Evolutionary conservation across 345 rosid species (phyloP).

Genomic region (Carallia pectinifolia): DNA sequence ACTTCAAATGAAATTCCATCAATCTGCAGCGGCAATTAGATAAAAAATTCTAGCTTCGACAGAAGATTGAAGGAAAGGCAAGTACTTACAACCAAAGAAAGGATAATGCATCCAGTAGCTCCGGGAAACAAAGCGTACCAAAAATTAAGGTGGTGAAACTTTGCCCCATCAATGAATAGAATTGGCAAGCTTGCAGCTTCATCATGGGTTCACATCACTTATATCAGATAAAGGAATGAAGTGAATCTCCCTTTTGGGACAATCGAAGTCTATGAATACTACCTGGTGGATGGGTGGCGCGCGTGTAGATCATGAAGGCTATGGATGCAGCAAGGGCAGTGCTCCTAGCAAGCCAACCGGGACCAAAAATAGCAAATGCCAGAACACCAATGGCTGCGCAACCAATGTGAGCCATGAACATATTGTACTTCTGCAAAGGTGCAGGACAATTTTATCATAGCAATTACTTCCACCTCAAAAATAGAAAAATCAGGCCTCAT

Average conservation of each 20-base stretch:
- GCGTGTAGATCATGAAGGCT: constrained; percentile 76
- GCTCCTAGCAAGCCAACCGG: constrained; percentile 87
- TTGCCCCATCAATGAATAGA: constrained; percentile 80
- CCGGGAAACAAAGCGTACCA: constrained; percentile 93
- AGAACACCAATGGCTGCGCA: constrained; percentile 92
- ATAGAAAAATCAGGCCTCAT: neutral
- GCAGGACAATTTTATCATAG: neutral
- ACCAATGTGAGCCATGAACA: constrained; percentile 89
- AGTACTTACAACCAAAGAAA: constrained; percentile 64
- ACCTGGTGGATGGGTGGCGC: constrained; percentile 90
- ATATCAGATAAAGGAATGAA: neutral
- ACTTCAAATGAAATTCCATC: no score
- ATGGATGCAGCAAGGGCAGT: constrained; percentile 71
- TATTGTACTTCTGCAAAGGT: constrained; percentile 79
- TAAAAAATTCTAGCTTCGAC: neutral
- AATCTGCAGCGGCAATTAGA: no score
- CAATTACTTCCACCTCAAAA: neutral
- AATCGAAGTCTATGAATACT: neutral
- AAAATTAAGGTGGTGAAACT: constrained; percentile 62
- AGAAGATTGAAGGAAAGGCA: neutral
- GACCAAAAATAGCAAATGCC: constrained; percentile 64
- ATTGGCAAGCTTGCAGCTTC: constrained; percentile 93
- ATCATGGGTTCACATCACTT: neutral
- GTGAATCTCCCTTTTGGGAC: no score
- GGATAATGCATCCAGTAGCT: constrained; percentile 75